phyloP scores from a whole-genome alignment of 2,329 filamentous ascomycete genomes.

The Clarireedia homoeocarpa region DNA sequence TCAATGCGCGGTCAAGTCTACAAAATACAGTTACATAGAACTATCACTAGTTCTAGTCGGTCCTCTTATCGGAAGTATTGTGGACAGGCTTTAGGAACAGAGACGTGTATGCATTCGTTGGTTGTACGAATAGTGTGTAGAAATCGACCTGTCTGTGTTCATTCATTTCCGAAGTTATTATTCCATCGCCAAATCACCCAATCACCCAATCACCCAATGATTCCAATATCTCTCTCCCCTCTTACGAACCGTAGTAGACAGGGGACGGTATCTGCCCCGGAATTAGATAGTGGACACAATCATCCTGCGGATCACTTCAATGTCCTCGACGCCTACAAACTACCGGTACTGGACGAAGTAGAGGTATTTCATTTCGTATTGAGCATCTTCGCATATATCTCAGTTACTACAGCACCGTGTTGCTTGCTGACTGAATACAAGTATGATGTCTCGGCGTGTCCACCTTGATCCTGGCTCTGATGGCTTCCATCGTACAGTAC shows the following conservation, averaged over 20 bases:
- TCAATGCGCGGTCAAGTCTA: not conserved
- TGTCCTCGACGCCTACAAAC: not conserved
- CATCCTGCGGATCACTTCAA: not conserved
- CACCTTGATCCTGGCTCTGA: slow-evolving; percentile 3
- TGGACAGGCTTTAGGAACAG: not conserved
- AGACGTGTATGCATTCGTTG: not conserved
- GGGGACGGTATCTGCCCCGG: too few relatives aligned
- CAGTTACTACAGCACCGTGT: not conserved
- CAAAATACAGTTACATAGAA: not conserved
- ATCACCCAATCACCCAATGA: too few relatives aligned
- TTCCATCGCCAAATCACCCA: too few relatives aligned
- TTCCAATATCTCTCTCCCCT: too few relatives aligned
- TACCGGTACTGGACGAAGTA: not conserved
- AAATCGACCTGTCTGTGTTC: too few relatives aligned
- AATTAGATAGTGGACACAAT: too few relatives aligned
- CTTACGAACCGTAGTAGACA: too few relatives aligned
- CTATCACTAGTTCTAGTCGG: not conserved
- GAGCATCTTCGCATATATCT: not conserved
- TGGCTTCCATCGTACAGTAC: not conserved
- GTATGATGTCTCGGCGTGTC: not conserved
- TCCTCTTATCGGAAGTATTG: too few relatives aligned
- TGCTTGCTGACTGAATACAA: not conserved
- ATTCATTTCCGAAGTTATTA: too few relatives aligned
- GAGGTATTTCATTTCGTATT: too few relatives aligned
- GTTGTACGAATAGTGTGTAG: not conserved